phyloP scores from a whole-genome alignment of 441 rosid genomes.

The Arabidopsis lyrata region DNA sequence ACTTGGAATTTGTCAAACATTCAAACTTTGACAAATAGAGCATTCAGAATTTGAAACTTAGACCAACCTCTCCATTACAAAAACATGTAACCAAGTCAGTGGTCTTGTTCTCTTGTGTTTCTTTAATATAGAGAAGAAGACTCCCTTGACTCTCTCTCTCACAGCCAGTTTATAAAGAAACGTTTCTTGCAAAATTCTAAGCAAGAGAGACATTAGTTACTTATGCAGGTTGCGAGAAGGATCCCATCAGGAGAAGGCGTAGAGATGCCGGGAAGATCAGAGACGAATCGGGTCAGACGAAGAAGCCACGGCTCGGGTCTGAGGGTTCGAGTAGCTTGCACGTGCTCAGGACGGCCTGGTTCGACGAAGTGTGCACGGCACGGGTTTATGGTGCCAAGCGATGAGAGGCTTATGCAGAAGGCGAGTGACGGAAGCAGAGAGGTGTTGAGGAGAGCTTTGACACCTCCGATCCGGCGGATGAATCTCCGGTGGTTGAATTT shows the following conservation, averaged over 20 bases:
- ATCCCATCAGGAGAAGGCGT: conserved; percentile 43
- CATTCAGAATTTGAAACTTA: conserved; percentile 33
- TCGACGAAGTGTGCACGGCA: conserved; percentile 38
- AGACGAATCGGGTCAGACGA: conserved; percentile 31
- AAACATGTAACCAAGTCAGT: conserved; percentile 26
- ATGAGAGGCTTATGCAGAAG: conserved; percentile 37
- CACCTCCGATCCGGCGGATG: conserved; percentile 41
- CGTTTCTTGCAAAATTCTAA: not conserved
- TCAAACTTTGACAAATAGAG: conserved; percentile 38
- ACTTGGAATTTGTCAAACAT: conserved; percentile 30
- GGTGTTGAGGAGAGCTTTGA: conserved; percentile 38
- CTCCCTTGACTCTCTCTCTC: conserved; percentile 20
- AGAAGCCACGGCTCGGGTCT: conserved; percentile 31
- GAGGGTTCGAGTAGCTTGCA: conserved; percentile 39
- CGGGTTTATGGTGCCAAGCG: conserved; percentile 40
- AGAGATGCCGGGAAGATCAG: conserved; percentile 39
- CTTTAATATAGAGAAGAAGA: conserved; percentile 28
- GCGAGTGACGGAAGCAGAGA: conserved; percentile 42
- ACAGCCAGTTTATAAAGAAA: conserved; percentile 4
- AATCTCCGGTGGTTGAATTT: conserved; percentile 45
- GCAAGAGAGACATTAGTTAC: not conserved
- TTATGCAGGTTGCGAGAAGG: conserved; percentile 41
- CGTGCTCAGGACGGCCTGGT: conserved; percentile 45
- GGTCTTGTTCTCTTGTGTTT: conserved; percentile 22
- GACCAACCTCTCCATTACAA: conserved; percentile 41